Base-by-base conservation (phyloP, 768 basidiomycete species). In the Tephrocybe sp. region DNA sequence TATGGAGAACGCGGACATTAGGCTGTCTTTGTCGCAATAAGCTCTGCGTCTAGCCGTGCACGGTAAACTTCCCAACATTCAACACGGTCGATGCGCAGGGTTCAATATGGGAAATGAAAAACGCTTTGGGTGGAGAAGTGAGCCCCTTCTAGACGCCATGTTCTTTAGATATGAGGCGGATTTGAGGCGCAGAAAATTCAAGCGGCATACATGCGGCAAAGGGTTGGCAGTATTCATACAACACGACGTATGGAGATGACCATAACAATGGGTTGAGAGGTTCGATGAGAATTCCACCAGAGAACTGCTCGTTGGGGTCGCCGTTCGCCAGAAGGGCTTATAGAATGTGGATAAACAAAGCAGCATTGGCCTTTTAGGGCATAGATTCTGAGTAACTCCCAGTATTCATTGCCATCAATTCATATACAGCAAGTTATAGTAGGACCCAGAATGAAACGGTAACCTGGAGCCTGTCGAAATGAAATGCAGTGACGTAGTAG, bases 41-140 rank as follows among this genome's bases (percentile, higher is more conserved):
- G 36, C 49, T 51, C 36, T 14, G 36, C 13, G 23, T 39, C 30
- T 16, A 42, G 31, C 39, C 32, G 32, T 33, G 33, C 49, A 7
- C 33, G 8, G 13, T 43, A 42, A 16, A 50, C 41, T 42, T 31
- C 35, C 30, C 47, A 39, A 32, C 16, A 20, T 8, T n/a, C 45
- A 31, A 31, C 38, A 39, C 32, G 14, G 12, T 20, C 17, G 16
- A 22, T 39, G 26, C 20, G 26, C 23, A n/a, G 23, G 23, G 19
- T 39, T 35, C 40, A 19, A 50, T 35, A 42, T 35, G 17, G 33
- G 34, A 12, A 49, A 50, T 42, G 34, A 50, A 38, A n/a, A 40
- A 19, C 32, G 42, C 43, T 51, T 13, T 30, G 32, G n/a, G 36
- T 36, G 30, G 11, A 33, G 32, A 43, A 35, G 34, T 3, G 22